A percentile compares a stretch with the other conserved stretches of the same genome.
These are phyloP conservation scores for Malassezia vespertilionis DNA, from an alignment of 1,284 basidiomycete genomes.

Conservation along the genomic window DNA sequence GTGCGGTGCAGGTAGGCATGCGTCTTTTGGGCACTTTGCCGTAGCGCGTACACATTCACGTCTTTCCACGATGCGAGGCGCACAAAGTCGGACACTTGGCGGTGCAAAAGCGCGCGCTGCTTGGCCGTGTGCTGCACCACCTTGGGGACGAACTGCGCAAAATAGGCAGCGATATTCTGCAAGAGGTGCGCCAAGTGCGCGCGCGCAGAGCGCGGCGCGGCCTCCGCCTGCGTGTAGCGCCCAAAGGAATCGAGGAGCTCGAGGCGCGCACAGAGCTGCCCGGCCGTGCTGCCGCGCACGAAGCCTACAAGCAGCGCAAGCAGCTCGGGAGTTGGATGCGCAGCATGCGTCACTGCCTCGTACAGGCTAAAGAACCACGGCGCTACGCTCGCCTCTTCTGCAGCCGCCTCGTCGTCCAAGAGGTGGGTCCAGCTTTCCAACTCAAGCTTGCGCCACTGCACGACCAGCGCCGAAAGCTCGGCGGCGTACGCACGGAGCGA, in stretches of 20 bases:
- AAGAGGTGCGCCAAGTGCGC: slow-evolving; percentile 48
- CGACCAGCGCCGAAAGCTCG: slow-evolving; percentile 62
- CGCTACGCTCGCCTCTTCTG: slow-evolving; percentile 51
- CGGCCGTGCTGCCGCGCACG: slow-evolving; percentile 65
- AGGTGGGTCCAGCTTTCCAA: slow-evolving; percentile 75
- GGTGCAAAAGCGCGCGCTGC: slow-evolving; percentile 62
- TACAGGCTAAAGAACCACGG: slow-evolving; percentile 91
- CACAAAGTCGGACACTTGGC: slow-evolving; percentile 72
- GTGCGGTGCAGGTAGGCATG: slow-evolving; percentile 85
- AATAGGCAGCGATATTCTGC: slow-evolving; percentile 60
- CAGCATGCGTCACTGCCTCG: slow-evolving; percentile 58
- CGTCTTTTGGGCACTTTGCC: slow-evolving; percentile 77
- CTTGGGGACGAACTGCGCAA: slow-evolving; percentile 56
- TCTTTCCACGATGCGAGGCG: slow-evolving; percentile 98
- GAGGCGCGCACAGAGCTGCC: slow-evolving; percentile 67
- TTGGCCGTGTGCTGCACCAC: slow-evolving; percentile 55
- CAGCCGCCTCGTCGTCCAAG: slow-evolving; percentile 52
- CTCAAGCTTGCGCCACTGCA: slow-evolving; percentile 83
- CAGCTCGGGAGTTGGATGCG: slow-evolving; percentile 57
- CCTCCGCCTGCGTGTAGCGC: slow-evolving; percentile 16
- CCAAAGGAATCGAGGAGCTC: slow-evolving; percentile 63
- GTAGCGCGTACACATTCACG: slow-evolving; percentile 84
- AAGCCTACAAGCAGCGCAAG: slow-evolving; percentile 74
- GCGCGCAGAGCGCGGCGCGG: background rate
- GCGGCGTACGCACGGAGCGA: slow-evolving; percentile 62